Base-by-base conservation (phyloP, 2,329 filamentous ascomycete genomes). In the Sporothrix luriei region DNA sequence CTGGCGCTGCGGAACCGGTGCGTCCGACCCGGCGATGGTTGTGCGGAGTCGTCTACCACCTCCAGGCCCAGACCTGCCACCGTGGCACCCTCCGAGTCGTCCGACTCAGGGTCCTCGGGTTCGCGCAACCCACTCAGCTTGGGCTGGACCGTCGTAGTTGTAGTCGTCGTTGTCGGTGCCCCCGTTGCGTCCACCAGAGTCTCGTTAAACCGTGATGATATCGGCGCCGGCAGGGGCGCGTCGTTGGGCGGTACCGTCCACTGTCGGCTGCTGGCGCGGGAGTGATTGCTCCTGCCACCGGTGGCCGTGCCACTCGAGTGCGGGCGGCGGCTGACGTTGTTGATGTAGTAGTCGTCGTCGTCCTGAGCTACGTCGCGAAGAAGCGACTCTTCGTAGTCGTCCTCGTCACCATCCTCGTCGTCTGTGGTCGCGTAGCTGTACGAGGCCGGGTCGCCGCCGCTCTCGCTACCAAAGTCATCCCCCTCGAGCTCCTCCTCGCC, bases 401-500 rank as follows among this genome's bases (percentile, higher is more conserved):
- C 54, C 26, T 69, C 66, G 46, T 59, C 59, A 33, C 61, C 65
- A n/a, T 57, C 49, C 7, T 66, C 49, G 21, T 68, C 52, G 49
- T 59, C 66, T 10, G 33, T 62, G 9, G 54, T 38, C 21, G 7
- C 40, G 10, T 49, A 54, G 19, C 64, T 33, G 24, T 65, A 48
- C 10, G 46, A 24, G 38, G 19, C n/a, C 5, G 38, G 29, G 9
- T 52, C 62, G 16, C 11, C 52, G 48, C 40, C 52, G 55, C n/a
- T 48, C 43, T 68, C 59, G 29, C 52, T 49, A 16, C 68, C 59
- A 7, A 33, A 61, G 9, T 33, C 21, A 10, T 64, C 66, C 6
- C 55, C 67, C 24, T 70, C 71, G 13, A 67, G 62, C 51, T 69
- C 68, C 11, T 69, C 72, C 19, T 70, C 75, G 13, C 68, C 72